These are phyloP conservation scores for Phytophthora litchii DNA, from an alignment of 352 stramenopile genomes.

Conservation along the genomic window DNA sequence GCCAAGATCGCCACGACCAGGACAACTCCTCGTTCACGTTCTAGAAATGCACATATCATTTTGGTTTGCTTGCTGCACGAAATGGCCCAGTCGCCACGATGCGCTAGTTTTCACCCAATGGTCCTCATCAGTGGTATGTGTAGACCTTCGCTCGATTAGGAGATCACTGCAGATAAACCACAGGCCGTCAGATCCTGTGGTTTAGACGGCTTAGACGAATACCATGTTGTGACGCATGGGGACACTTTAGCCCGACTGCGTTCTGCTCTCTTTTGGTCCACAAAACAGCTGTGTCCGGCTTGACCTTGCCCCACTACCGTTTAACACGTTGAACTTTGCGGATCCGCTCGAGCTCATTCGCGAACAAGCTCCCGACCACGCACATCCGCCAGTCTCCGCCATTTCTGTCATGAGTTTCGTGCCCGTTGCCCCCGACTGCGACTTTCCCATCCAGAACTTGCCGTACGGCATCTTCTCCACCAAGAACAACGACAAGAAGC, in stretches of 20 bases:
- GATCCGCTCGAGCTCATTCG: slow-evolving; percentile 9
- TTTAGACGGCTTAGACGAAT: background rate
- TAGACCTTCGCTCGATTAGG: too few relatives aligned
- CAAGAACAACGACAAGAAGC: slow-evolving; percentile 63
- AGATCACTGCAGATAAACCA: too few relatives aligned
- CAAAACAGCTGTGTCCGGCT: too few relatives aligned
- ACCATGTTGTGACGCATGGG: slow-evolving; percentile 1
- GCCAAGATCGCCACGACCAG: slow-evolving; percentile 62
- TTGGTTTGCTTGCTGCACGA: background rate
- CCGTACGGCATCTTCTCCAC: slow-evolving; percentile 95
- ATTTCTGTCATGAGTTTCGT: slow-evolving; percentile 59
- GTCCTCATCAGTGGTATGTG: background rate
- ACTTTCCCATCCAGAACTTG: slow-evolving; percentile 96
- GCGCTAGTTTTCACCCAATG: background rate
- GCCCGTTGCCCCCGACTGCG: slow-evolving; percentile 51
- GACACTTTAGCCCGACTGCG: too few relatives aligned
- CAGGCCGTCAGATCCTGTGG: background rate
- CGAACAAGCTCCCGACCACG: slow-evolving; percentile 6
- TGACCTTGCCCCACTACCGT: background rate
- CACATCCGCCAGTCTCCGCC: too few relatives aligned
- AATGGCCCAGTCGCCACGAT: background rate
- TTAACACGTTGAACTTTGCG: too few relatives aligned
- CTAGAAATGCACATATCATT: slow-evolving; percentile 27
- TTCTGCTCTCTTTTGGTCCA: too few relatives aligned
- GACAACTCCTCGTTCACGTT: slow-evolving; percentile 73